phyloP scores from a whole-genome alignment of 2,329 filamentous ascomycete genomes.

The Epichloe scottii region DNA sequence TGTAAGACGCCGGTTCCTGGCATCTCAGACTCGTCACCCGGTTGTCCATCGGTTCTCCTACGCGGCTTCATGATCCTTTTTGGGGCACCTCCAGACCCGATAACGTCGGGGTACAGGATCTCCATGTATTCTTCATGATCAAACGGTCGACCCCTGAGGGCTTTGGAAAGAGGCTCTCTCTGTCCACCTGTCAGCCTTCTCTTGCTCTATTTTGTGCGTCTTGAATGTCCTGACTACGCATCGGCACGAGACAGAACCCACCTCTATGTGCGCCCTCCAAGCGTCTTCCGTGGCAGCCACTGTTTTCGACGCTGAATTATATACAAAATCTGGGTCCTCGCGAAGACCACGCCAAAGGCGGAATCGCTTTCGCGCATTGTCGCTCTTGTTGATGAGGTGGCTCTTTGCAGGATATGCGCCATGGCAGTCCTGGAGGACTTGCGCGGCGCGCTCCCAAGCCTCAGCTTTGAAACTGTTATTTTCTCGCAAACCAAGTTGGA shows the following conservation, averaged over 20 bases:
- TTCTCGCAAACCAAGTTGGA: constrained; percentile 41
- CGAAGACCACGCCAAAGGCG: constrained; percentile 47
- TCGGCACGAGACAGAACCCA: constrained; percentile 19
- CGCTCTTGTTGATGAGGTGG: constrained; percentile 51
- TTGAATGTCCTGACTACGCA: background rate
- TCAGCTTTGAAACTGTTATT: constrained; percentile 50
- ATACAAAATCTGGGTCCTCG: constrained; percentile 44
- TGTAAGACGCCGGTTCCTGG: constrained; percentile 35
- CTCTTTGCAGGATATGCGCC: constrained; percentile 45
- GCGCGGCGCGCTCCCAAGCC: constrained; percentile 45
- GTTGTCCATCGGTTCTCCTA: constrained; percentile 33
- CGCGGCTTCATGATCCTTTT: constrained; percentile 46
- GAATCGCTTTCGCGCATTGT: constrained; percentile 50
- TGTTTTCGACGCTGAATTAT: constrained; percentile 35
- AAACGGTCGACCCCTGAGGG: constrained; percentile 43
- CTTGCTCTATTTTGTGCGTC: background rate
- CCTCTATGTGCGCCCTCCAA: constrained; percentile 45
- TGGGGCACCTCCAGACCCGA: constrained; percentile 46
- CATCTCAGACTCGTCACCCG: constrained; percentile 33
- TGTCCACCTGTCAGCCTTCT: constrained; percentile 14
- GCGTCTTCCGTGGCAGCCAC: constrained; percentile 45
- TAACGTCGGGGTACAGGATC: constrained; percentile 46
- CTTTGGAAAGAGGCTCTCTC: constrained; percentile 46
- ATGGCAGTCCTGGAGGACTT: constrained; percentile 41
- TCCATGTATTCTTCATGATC: constrained; percentile 50